Percentiles rank a stretch among this genome's conserved stretches.
phyloP scores from a whole-genome alignment of 495 filamentous ascomycete species.

The Lasiosphaeria hispida region DNA sequence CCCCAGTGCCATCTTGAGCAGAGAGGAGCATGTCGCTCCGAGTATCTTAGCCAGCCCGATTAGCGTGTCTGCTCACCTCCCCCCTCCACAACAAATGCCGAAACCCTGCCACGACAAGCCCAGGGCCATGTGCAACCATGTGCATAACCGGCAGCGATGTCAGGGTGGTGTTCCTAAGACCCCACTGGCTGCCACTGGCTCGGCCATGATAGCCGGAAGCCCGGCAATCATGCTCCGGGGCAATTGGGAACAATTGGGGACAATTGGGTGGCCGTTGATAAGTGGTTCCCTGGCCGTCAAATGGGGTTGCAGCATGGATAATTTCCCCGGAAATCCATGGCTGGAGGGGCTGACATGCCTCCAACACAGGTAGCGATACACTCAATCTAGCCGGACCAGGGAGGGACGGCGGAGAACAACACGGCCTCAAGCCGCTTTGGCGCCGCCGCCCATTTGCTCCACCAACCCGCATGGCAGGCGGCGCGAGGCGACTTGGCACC shows the following conservation, averaged over 20 bases:
- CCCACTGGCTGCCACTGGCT: constrained; percentile 15
- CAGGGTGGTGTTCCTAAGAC: constrained; percentile 5
- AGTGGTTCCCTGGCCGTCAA: constrained; percentile 5
- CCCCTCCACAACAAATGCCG: constrained; percentile 11
- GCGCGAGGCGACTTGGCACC: neutral
- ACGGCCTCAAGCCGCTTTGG: neutral
- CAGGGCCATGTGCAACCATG: constrained; percentile 5
- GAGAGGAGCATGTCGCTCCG: constrained; percentile 7
- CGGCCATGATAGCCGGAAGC: constrained; percentile 15
- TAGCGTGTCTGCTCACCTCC: neutral
- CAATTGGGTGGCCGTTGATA: constrained; percentile 8
- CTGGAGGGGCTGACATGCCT: neutral
- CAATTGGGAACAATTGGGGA: too few relatives aligned
- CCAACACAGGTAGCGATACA: neutral
- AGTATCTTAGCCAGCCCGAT: neutral
- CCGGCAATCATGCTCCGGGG: constrained; percentile 7
- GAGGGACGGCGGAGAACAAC: neutral
- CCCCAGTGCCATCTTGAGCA: too few relatives aligned
- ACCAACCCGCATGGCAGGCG: neutral
- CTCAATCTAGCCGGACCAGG: constrained; percentile 9
- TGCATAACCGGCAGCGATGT: constrained; percentile 7
- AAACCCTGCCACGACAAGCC: constrained; percentile 10
- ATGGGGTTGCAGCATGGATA: constrained; percentile 23
- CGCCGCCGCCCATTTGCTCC: neutral
- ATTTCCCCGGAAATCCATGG: constrained; percentile 21